These are phyloP conservation scores for Fusarium scirpi DNA, from an alignment of 2,329 filamentous ascomycete species.

Conservation along the genomic window DNA sequence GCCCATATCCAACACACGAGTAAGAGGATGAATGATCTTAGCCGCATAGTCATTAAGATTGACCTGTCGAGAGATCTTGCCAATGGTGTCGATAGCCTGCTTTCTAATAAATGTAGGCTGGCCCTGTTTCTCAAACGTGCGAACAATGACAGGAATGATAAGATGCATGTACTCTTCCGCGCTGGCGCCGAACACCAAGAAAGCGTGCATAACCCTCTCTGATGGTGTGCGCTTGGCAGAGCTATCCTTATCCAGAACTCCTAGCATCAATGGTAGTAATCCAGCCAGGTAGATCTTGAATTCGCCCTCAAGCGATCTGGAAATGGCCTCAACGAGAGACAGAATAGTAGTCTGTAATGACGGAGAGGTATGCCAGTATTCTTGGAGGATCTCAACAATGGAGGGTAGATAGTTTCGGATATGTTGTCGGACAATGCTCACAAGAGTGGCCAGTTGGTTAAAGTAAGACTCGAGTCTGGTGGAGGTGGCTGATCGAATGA, in stretches of 20 bases:
- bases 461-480: constrained; percentile 94
- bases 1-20: constrained; percentile 79
- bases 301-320: constrained; percentile 92
- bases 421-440: constrained; percentile 95
- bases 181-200: constrained; percentile 94
- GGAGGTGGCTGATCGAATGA: constrained; percentile 84
- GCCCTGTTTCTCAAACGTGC: constrained; percentile 89
- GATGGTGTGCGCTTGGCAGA: constrained; percentile 82
- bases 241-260: constrained; percentile 87
- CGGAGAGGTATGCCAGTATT: constrained; percentile 87
- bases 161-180: constrained; percentile 99
- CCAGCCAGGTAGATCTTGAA: constrained; percentile 96
- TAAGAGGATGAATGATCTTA: constrained; percentile 94
- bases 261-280: constrained; percentile 92
- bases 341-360: constrained; percentile 92
- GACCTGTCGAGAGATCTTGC: constrained; percentile 93
- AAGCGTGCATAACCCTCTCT: constrained; percentile 91
- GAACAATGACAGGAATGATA: constrained; percentile 94
- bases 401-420: constrained; percentile 90
- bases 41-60: constrained; percentile 98
- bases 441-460: constrained; percentile 92
- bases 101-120: constrained; percentile 85
- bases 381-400: constrained; percentile 86
- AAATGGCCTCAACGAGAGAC: constrained; percentile 91
- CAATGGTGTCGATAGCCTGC: constrained; percentile 92